Conservation (phyloP, 495 filamentous ascomycete species). For the Aspergillus taichungensis region DNA sequence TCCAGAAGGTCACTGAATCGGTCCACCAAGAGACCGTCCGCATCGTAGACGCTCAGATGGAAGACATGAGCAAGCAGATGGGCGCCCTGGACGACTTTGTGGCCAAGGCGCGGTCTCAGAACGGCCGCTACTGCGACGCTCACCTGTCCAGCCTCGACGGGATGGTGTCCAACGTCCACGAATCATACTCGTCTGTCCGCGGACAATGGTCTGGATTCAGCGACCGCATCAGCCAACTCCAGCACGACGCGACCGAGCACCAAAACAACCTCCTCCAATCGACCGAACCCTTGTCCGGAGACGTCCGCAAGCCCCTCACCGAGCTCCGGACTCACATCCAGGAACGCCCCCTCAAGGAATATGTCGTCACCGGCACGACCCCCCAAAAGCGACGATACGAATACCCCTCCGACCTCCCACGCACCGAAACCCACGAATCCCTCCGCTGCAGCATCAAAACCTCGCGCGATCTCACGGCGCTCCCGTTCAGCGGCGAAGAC, state of each 20-base stretch:
- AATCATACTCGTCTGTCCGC: constrained; percentile 61
- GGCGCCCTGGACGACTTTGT: constrained; percentile 84
- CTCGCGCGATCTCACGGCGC: constrained; percentile 27
- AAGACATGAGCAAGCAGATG: constrained; percentile 79
- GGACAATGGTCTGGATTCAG: constrained; percentile 54
- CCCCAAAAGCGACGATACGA: constrained; percentile 69
- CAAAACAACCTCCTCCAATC: constrained; percentile 43
- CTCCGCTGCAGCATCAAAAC: constrained; percentile 51
- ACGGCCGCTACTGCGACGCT: constrained; percentile 61
- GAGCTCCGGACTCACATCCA: constrained; percentile 58
- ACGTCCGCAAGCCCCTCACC: constrained; percentile 57
- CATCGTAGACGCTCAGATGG: constrained; percentile 84
- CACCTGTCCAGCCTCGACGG: constrained; percentile 52
- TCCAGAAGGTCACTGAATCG: constrained; percentile 71
- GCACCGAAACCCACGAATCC: constrained; percentile 61
- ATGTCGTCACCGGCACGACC: constrained; percentile 74
- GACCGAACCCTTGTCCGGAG: constrained; percentile 48
- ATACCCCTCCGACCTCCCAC: constrained; percentile 67
- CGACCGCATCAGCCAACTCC: constrained; percentile 52
- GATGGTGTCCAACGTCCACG: constrained; percentile 54
- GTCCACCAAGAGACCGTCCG: constrained; percentile 88
- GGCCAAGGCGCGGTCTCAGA: constrained; percentile 70
- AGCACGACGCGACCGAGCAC: constrained; percentile 50
- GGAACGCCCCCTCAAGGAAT: constrained; percentile 59
- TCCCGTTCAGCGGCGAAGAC: constrained; percentile 28